These are phyloP conservation scores for Apiotrichum laibachii DNA, from an alignment of 1,284 basidiomycete genomes.

Conservation along the genomic window DNA sequence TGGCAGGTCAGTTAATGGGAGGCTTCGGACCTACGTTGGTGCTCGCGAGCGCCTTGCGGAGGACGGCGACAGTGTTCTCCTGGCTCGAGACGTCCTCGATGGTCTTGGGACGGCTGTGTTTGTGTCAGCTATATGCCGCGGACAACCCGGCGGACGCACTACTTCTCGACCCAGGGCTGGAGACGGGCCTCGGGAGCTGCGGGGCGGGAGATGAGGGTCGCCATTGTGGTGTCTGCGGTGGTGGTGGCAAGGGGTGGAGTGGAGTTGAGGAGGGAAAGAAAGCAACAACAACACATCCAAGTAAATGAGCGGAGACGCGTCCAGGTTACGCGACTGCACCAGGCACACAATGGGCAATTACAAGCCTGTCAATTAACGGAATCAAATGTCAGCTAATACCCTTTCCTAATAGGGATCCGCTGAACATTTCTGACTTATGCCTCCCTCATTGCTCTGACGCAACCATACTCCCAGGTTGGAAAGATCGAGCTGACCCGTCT, in stretches of 20 bases:
- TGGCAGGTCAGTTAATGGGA: conserved; percentile 46
- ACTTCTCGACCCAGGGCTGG: conserved; percentile 98
- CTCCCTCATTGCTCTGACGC: neutral
- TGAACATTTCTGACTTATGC: no score
- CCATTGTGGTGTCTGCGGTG: conserved; percentile 5
- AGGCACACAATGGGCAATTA: neutral
- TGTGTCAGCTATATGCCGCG: neutral
- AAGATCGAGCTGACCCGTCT: neutral
- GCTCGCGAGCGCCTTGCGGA: conserved; percentile 84
- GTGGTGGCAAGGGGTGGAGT: neutral
- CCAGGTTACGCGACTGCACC: conserved; percentile 7
- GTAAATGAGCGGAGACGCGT: conserved; percentile 13
- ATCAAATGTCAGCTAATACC: neutral
- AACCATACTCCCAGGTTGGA: neutral
- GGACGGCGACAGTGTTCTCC: conserved; percentile 89
- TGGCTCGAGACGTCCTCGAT: conserved; percentile 97
- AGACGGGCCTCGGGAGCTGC: conserved; percentile 54
- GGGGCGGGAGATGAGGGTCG: conserved; percentile 6
- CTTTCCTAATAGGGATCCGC: neutral
- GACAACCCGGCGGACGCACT: conserved; percentile 56
- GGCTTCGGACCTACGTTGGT: conserved; percentile 67
- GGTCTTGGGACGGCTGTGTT: conserved; percentile 82
- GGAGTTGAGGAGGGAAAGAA: neutral
- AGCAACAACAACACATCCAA: neutral
- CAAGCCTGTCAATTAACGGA: neutral